These are phyloP conservation scores for Ceratobasidium sp. DNA, from an alignment of 1,284 basidiomycete species.

Conservation along the genomic window DNA sequence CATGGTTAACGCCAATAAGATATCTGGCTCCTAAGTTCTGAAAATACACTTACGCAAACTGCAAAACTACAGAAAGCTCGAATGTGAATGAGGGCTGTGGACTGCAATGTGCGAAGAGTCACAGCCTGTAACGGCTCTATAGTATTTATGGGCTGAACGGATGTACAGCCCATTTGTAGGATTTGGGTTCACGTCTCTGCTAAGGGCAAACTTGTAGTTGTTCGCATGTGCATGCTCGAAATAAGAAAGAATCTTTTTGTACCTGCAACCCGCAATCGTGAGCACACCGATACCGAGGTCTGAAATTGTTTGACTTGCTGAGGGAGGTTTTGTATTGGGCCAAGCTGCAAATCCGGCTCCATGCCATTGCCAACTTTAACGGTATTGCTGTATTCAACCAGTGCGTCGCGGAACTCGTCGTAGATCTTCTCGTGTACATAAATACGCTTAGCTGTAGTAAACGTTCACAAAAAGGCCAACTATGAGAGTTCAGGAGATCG, in stretches of 20 bases:
- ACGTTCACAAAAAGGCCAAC: neutral
- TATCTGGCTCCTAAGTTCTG: too few relatives aligned
- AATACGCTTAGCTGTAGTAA: constrained; percentile 58
- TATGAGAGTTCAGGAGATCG: neutral
- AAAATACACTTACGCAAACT: too few relatives aligned
- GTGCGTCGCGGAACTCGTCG: constrained; percentile 54
- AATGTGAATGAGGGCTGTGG: too few relatives aligned
- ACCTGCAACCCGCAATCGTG: neutral
- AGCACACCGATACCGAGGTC: neutral
- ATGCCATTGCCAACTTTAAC: constrained; percentile 63
- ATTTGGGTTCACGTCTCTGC: neutral
- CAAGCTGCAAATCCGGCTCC: constrained; percentile 50
- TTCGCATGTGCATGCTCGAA: neutral
- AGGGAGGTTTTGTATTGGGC: constrained; percentile 9
- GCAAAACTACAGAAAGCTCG: too few relatives aligned
- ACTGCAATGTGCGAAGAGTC: too few relatives aligned
- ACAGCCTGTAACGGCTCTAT: too few relatives aligned
- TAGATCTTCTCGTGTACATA: constrained; percentile 61
- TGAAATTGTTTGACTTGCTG: neutral
- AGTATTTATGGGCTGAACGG: too few relatives aligned
- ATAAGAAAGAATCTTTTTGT: neutral
- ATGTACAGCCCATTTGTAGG: neutral
- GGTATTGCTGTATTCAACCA: constrained; percentile 53
- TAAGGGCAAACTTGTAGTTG: neutral
- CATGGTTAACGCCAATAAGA: too few relatives aligned